Conservation (phyloP, 2,329 filamentous ascomycete species). For the Aspergillus sp. region DNA sequence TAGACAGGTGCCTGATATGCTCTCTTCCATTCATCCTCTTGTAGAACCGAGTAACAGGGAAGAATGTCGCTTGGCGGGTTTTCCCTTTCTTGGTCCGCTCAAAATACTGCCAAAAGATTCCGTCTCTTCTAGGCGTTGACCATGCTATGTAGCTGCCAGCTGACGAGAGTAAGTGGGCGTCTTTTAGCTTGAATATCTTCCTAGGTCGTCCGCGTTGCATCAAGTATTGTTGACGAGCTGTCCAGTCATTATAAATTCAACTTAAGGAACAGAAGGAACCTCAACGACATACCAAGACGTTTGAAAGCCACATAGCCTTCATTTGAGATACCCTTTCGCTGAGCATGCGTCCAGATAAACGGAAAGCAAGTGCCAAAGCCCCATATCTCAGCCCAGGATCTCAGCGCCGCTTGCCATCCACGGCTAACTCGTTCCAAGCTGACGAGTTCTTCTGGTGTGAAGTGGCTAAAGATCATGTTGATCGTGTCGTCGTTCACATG, state of each 20-base stretch:
- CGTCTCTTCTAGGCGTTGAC: neutral
- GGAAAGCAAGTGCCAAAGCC: constrained; percentile 1
- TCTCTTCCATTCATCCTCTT: too few species aligned
- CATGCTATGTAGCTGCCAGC: neutral
- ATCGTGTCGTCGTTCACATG: neutral
- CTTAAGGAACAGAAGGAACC: neutral
- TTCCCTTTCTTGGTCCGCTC: neutral
- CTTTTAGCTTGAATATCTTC: neutral
- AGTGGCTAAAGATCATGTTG: constrained; percentile 3
- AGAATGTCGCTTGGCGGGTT: neutral
- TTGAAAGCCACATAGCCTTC: neutral
- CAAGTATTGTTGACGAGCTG: constrained; percentile 1
- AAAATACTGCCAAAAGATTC: constrained; percentile 1
- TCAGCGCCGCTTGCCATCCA: neutral
- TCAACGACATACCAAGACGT: neutral
- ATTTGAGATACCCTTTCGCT: neutral
- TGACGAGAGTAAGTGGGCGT: neutral
- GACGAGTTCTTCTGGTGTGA: neutral
- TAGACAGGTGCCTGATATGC: neutral
- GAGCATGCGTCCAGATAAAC: neutral
- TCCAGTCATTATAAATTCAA: neutral
- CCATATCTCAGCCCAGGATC: neutral
- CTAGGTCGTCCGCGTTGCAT: neutral
- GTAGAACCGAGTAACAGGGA: neutral
- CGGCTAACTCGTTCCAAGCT: neutral